Conservation (phyloP, 2,329 filamentous ascomycete genomes). For the Fusarium xyrophilum region DNA sequence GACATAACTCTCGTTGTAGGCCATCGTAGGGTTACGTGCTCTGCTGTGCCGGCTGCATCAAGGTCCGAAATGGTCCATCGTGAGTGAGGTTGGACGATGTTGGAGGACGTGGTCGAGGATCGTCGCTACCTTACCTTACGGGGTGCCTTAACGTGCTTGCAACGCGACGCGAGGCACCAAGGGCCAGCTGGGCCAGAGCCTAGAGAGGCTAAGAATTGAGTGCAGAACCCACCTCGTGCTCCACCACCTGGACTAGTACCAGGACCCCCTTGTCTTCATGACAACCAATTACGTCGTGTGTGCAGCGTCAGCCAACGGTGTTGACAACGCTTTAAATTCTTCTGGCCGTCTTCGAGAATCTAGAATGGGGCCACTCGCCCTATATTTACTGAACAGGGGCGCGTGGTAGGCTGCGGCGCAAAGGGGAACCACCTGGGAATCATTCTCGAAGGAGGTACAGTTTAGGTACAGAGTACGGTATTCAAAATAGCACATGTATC, state of each 20-base stretch:
- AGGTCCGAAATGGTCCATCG: slow-evolving; percentile 21
- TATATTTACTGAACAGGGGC: slow-evolving; percentile 31
- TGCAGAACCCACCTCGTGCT: slow-evolving; percentile 7
- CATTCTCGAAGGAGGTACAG: slow-evolving; percentile 41
- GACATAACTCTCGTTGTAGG: not conserved
- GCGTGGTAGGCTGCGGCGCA: slow-evolving; percentile 18
- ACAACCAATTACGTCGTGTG: slow-evolving; percentile 19
- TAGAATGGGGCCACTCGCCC: slow-evolving; percentile 32
- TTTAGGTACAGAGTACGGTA: slow-evolving; percentile 16
- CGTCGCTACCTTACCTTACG: slow-evolving; percentile 10
- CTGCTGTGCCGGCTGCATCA: slow-evolving; percentile 28
- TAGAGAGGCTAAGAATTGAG: slow-evolving; percentile 7
- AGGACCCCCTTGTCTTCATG: not conserved
- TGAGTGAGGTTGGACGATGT: slow-evolving; percentile 22
- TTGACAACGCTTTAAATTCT: slow-evolving; percentile 35
- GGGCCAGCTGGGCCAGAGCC: slow-evolving; percentile 23
- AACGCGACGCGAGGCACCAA: slow-evolving; percentile 34
- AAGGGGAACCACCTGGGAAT: slow-evolving; percentile 34
- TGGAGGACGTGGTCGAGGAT: slow-evolving; percentile 26
- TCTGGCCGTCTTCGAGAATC: slow-evolving; percentile 43
- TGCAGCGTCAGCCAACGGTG: slow-evolving; percentile 7
- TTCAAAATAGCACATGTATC: not conserved
- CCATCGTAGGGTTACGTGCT: slow-evolving; percentile 6
- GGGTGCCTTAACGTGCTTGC: slow-evolving; percentile 12
- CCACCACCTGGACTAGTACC: slow-evolving; percentile 11